Percentiles rank a stretch among this genome's conserved stretches.
Evolutionary conservation across 306 rosid genomes (phyloP).

Genomic region (Rosa chinensis): DNA sequence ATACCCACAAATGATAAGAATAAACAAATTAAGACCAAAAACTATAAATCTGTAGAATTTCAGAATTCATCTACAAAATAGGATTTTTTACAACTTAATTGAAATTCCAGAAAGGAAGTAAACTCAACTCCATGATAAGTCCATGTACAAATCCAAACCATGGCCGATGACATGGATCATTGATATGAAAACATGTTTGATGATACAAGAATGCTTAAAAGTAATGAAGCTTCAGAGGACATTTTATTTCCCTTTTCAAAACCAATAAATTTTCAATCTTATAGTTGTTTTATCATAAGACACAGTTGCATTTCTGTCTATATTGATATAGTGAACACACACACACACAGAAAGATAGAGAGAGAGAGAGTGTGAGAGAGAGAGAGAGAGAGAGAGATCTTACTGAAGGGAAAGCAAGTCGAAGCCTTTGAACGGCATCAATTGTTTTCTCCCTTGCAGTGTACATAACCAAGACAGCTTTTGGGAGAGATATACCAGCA

Average conservation of each 20-base stretch:
- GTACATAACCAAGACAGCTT: conserved; percentile 96
- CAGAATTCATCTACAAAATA: background rate
- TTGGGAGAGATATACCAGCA: conserved; percentile 89
- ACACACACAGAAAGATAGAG: conserved; percentile 10
- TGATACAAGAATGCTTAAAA: background rate
- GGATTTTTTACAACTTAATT: background rate
- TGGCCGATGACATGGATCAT: background rate
- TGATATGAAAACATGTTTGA: background rate
- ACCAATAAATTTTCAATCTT: background rate
- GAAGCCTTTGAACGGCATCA: conserved; percentile 84
- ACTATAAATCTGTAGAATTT: background rate
- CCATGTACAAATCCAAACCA: background rate
- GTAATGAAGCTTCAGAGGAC: background rate
- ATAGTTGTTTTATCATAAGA: background rate
- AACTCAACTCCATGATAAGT: background rate
- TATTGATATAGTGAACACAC: background rate
- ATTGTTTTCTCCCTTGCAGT: conserved; percentile 55
- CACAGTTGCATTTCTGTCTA: background rate
- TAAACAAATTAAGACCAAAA: background rate
- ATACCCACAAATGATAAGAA: background rate
- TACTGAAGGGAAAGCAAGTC: conserved; percentile 80
- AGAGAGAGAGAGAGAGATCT: conserved; percentile 29
- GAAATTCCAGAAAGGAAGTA: background rate
- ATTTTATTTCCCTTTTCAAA: background rate
- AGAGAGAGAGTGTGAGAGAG: conserved; percentile 25